These are phyloP conservation scores for Phytophthora rubi DNA, from an alignment of 352 stramenopile genomes.

Conservation along the genomic window DNA sequence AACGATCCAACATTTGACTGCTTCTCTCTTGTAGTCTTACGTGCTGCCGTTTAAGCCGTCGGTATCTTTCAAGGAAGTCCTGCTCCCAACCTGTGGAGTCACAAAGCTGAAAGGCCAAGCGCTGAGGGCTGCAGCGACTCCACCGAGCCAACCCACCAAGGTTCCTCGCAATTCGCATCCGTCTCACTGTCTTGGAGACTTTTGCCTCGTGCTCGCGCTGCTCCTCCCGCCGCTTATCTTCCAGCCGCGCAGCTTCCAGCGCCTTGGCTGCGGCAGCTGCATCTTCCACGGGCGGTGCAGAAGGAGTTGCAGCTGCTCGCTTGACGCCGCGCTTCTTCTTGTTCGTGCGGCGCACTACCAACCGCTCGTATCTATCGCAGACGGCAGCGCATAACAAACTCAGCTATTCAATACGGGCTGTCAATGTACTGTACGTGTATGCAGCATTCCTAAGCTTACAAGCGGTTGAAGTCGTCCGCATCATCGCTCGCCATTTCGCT, in stretches of 20 bases:
- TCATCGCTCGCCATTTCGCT: conserved; percentile 12
- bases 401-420: background rate
- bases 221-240: conserved; percentile 8
- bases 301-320: background rate
- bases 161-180: conserved; percentile 33
- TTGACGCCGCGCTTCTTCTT: conserved; percentile 21
- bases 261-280: background rate
- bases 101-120: conserved; percentile 27
- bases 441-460: conserved; percentile 20
- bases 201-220: conserved; percentile 13
- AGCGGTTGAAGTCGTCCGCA: conserved; percentile 43
- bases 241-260: conserved; percentile 9
- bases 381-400: background rate
- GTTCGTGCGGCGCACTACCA: conserved; percentile 33
- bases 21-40: background rate
- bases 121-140: conserved; percentile 21
- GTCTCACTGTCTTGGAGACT: conserved; percentile 11
- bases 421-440: background rate
- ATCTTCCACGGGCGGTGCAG: background rate
- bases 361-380: conserved; percentile 40
- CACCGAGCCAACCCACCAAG: conserved; percentile 27
- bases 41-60: background rate
- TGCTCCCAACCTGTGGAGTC: conserved; percentile 7
- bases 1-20: conserved; percentile 1
- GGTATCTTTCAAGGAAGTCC: conserved; percentile 16